Evolutionary conservation across 495 filamentous ascomycete genomes (phyloP).

Genomic region (Xanthoparmelia taractica): DNA sequence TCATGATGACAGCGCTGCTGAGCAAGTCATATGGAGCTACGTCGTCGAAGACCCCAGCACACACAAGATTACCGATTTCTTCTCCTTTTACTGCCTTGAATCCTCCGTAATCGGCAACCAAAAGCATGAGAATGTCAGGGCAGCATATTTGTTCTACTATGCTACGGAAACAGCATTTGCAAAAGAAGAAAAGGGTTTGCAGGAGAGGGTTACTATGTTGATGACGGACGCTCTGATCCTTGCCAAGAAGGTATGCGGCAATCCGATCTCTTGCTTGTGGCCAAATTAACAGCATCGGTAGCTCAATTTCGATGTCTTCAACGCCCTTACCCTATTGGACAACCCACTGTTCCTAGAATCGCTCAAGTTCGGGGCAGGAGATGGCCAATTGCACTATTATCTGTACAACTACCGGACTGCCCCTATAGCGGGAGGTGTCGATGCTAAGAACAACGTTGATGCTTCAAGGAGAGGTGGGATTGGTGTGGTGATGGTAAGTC

Average conservation of each 20-base stretch:
- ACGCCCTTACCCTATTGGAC: slow-evolving; percentile 85
- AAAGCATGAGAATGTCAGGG: slow-evolving; percentile 69
- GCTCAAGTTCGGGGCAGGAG: slow-evolving; percentile 87
- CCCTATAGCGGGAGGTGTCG: slow-evolving; percentile 73
- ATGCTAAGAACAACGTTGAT: slow-evolving; percentile 67
- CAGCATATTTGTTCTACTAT: slow-evolving; percentile 95
- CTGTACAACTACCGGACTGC: slow-evolving; percentile 90
- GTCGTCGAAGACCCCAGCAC: slow-evolving; percentile 72
- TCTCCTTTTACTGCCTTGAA: slow-evolving; percentile 93
- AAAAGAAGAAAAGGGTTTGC: slow-evolving; percentile 50
- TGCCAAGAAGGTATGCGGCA: slow-evolving; percentile 58
- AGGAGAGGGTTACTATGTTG: slow-evolving; percentile 63
- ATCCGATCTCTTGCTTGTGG: neutral
- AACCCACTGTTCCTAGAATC: slow-evolving; percentile 87
- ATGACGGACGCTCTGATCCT: slow-evolving; percentile 81
- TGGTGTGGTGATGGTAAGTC: slow-evolving; percentile 64
- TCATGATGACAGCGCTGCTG: slow-evolving; percentile 50
- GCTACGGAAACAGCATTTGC: slow-evolving; percentile 74
- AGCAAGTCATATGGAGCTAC: slow-evolving; percentile 85
- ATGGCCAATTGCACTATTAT: slow-evolving; percentile 92
- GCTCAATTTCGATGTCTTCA: slow-evolving; percentile 90
- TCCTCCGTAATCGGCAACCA: slow-evolving; percentile 75
- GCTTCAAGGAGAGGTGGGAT: slow-evolving; percentile 71
- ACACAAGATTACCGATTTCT: slow-evolving; percentile 87
- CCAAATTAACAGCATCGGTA: slow-evolving; percentile 26